Conservation (phyloP, 2,329 filamentous ascomycete species). For the Tolypocladium cylindrosporum region DNA sequence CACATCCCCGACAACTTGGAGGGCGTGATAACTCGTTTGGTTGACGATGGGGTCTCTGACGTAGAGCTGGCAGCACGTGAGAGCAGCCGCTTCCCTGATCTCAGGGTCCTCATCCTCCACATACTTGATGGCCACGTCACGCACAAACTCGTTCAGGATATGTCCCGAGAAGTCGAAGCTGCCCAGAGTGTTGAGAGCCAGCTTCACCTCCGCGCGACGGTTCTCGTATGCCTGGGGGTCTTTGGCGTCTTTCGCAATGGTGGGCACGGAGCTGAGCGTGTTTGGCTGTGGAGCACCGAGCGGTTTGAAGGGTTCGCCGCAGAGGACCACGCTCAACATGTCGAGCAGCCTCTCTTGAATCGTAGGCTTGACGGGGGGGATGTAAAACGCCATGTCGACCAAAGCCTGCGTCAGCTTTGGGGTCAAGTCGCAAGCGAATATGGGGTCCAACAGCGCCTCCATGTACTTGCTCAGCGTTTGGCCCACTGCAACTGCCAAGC, state of each 20-base stretch:
- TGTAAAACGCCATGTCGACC: constrained; percentile 98
- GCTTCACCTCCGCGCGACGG: constrained; percentile 76
- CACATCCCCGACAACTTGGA: constrained; percentile 94
- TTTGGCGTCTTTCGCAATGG: constrained; percentile 79
- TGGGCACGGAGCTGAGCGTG: constrained; percentile 68
- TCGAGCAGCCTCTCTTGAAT: constrained; percentile 93
- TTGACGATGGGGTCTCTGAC: constrained; percentile 95
- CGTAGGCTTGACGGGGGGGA: constrained; percentile 82
- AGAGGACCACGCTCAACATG: constrained; percentile 88
- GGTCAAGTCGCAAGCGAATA: constrained; percentile 92
- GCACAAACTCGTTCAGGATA: constrained; percentile 94
- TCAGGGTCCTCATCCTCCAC: constrained; percentile 93
- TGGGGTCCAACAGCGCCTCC: constrained; percentile 87
- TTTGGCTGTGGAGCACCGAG: constrained; percentile 81
- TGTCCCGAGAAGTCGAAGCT: constrained; percentile 94
- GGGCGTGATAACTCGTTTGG: constrained; percentile 92
- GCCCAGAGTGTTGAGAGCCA: constrained; percentile 90
- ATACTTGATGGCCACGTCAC: constrained; percentile 95
- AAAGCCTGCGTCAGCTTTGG: constrained; percentile 90
- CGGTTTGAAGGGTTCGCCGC: constrained; percentile 83
- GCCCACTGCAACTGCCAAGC: constrained; percentile 87
- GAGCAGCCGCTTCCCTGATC: constrained; percentile 84
- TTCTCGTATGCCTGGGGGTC: constrained; percentile 74
- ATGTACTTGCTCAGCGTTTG: constrained; percentile 98
- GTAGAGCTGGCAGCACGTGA: constrained; percentile 97